These are phyloP conservation scores for Trametes hirsuta DNA, from an alignment of 1,284 basidiomycete genomes.

Conservation along the genomic window DNA sequence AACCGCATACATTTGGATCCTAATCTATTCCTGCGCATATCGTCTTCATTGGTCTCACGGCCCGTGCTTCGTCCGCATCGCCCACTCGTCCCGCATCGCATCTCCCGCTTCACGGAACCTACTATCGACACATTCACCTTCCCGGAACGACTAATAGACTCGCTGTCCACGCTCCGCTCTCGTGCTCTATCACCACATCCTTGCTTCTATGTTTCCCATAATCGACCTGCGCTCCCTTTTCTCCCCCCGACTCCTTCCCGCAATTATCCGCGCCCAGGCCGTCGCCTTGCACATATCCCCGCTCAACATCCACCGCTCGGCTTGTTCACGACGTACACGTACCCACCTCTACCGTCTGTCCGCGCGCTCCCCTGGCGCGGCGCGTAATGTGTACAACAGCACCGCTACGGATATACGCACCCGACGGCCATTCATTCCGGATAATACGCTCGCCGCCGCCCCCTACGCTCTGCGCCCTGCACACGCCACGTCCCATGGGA, in stretches of 20 bases:
- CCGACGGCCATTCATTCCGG: not conserved
- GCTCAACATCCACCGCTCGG: not conserved
- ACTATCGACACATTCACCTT: conserved; percentile 6
- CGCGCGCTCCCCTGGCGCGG: not conserved
- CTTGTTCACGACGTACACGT: not conserved
- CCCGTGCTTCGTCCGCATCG: not conserved
- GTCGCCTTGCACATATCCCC: conserved; percentile 6
- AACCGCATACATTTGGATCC: conserved; percentile 10
- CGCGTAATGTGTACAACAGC: conserved; percentile 8
- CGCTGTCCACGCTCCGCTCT: conserved; percentile 5
- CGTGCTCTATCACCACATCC: not conserved
- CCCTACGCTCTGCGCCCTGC: not conserved
- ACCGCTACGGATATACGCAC: not conserved
- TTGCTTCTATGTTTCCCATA: not conserved
- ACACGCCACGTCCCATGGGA: too few species aligned
- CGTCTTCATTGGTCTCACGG: not conserved
- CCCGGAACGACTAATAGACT: conserved; percentile 20
- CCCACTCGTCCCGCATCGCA: not conserved
- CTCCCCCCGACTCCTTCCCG: not conserved
- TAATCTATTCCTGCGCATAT: conserved; percentile 27
- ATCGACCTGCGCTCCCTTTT: conserved; percentile 2
- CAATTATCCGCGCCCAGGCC: not conserved
- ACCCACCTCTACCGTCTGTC: not conserved
- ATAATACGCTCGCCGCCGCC: not conserved
- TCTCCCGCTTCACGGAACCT: conserved; percentile 6